These are phyloP conservation scores for Suhomyces sp. DNA, from an alignment of 805 yeast genomes.

Conservation along the genomic window DNA sequence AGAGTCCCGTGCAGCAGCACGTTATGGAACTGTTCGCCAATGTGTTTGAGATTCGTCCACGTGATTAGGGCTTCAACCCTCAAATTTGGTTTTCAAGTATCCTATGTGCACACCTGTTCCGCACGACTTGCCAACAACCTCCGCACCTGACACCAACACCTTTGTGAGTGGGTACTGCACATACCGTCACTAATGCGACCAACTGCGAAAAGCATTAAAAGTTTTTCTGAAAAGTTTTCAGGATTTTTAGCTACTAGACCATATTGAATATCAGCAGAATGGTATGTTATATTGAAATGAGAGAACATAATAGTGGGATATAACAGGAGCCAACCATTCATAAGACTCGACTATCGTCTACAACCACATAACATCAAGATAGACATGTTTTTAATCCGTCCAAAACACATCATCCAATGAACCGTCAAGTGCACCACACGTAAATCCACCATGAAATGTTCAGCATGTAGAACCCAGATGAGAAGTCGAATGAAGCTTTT, in stretches of 20 bases:
- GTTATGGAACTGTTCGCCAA: background rate
- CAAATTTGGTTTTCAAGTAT: background rate
- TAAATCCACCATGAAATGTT: background rate
- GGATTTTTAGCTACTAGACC: slow-evolving; percentile 5
- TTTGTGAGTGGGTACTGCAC: background rate
- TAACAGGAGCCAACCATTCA: background rate
- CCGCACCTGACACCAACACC: background rate
- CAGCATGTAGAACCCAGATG: background rate
- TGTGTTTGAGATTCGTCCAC: background rate
- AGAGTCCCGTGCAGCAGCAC: too few relatives aligned
- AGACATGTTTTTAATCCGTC: background rate
- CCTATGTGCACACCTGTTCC: background rate
- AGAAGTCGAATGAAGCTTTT: background rate
- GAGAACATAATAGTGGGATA: background rate
- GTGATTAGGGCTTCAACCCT: slow-evolving; percentile 10
- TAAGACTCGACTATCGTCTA: background rate
- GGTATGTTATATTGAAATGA: slow-evolving; percentile 12
- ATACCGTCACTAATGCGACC: background rate
- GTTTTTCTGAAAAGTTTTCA: slow-evolving; percentile 8
- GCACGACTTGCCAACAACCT: slow-evolving; percentile 1
- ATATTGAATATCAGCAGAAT: slow-evolving; percentile 14
- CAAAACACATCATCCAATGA: background rate
- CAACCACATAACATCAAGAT: background rate
- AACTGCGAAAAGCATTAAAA: slow-evolving; percentile 1
- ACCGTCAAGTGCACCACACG: background rate